A percentile compares a stretch with the other conserved stretches of the same genome.
Conservation (phyloP, 352 stramenopile genomes). For the Phytophthora pseudosyringae region DNA sequence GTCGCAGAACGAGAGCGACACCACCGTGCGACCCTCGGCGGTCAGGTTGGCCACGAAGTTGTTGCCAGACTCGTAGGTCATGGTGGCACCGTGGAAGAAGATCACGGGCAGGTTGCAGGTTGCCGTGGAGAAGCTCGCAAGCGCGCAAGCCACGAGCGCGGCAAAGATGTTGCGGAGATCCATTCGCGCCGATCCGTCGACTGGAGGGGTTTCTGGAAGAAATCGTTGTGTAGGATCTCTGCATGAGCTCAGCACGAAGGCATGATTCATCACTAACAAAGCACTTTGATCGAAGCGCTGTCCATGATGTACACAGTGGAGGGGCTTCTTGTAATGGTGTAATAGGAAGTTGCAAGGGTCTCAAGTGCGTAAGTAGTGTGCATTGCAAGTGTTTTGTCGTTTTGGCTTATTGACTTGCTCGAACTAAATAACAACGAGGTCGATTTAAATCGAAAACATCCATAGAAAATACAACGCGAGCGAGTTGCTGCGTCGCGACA, state of each 20-base stretch:
- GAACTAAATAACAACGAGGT: no score
- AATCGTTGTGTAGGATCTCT: background rate
- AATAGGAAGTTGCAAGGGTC: no score
- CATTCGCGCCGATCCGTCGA: background rate
- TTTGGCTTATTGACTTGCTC: no score
- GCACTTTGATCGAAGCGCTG: no score
- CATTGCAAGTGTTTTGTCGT: no score
- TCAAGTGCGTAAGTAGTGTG: no score
- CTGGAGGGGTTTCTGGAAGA: background rate
- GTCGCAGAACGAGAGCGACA: constrained; percentile 43
- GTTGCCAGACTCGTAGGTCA: constrained; percentile 7
- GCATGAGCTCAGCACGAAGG: background rate
- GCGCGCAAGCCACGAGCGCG: background rate
- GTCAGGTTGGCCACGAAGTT: constrained; percentile 40
- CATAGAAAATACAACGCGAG: no score
- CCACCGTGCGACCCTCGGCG: constrained; percentile 33
- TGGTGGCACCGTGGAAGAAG: constrained; percentile 49
- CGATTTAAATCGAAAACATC: no score
- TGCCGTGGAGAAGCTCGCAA: background rate
- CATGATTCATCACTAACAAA: no score
- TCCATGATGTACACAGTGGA: no score
- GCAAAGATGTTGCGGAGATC: background rate
- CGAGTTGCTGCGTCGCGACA: no score
- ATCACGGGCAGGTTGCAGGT: constrained; percentile 36
- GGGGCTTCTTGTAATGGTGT: no score